Conservation (phyloP, 2,329 filamentous ascomycete genomes). For the Xenosphaeropsis pyriputrescens region DNA sequence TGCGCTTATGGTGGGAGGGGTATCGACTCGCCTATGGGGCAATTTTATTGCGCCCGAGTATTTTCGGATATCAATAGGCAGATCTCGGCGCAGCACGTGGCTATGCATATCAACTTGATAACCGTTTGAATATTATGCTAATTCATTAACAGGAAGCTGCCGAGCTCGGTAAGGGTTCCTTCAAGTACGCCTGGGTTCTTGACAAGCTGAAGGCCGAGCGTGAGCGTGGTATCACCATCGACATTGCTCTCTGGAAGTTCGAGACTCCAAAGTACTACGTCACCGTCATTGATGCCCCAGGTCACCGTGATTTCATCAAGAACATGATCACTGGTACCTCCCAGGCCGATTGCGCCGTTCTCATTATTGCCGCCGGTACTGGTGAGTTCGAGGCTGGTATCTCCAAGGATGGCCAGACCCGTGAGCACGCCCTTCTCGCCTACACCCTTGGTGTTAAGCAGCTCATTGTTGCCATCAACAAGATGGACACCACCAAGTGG, state of each 20-base stretch:
- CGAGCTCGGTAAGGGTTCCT: slow-evolving; percentile 98
- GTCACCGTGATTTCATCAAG: slow-evolving; percentile 99
- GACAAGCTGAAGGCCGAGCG: slow-evolving; percentile 99
- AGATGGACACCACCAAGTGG: slow-evolving; percentile 99
- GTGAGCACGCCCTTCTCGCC: slow-evolving; percentile 99
- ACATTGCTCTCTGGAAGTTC: slow-evolving; percentile 99
- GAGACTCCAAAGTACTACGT: slow-evolving; percentile 96
- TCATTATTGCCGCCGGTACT: slow-evolving; percentile 99
- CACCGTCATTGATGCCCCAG: slow-evolving; percentile 97
- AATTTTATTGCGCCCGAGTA: slow-evolving; percentile 4
- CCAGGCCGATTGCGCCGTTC: slow-evolving; percentile 98
- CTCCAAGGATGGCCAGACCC: slow-evolving; percentile 99
- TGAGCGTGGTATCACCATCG: slow-evolving; percentile 99
- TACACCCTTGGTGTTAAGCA: slow-evolving; percentile 99
- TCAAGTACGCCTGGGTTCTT: slow-evolving; percentile 99
- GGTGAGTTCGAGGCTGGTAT: slow-evolving; percentile 99
- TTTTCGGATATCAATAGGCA: slow-evolving; percentile 2
- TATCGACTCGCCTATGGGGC: slow-evolving; percentile 11
- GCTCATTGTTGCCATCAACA: slow-evolving; percentile 99
- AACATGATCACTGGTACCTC: slow-evolving; percentile 99
- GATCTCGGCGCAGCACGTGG: no score
- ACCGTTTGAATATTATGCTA: slow-evolving; percentile 4
- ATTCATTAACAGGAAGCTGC: slow-evolving; percentile 65
- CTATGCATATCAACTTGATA: no score
- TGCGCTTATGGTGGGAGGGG: slow-evolving; percentile 12